These are phyloP conservation scores for Sanghuangporus sanghuang DNA, from an alignment of 1,284 basidiomycete species.

Conservation along the genomic window DNA sequence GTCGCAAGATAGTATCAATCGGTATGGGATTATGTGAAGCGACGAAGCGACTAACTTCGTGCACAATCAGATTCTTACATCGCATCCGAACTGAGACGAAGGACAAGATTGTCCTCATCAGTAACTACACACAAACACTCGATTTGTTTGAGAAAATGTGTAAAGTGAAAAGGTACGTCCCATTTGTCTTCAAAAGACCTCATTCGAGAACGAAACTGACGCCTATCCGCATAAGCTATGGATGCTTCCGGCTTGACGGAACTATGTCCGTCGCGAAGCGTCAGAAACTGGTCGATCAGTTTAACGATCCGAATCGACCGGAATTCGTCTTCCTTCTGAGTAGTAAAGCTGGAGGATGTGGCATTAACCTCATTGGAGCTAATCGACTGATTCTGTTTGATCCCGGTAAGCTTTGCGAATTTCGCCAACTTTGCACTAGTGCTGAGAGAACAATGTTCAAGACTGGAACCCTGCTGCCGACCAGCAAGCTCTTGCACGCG, in stretches of 20 bases:
- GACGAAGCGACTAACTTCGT: constrained; percentile 6
- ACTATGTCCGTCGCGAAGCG: constrained; percentile 92
- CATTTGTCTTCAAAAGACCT: neutral
- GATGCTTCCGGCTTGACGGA: constrained; percentile 89
- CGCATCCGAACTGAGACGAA: constrained; percentile 76
- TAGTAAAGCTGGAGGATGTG: constrained; percentile 96
- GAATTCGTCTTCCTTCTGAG: constrained; percentile 96
- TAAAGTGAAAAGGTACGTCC: constrained; percentile 69
- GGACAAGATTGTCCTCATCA: constrained; percentile 98
- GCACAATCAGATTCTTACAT: constrained; percentile 67
- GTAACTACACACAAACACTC: constrained; percentile 97
- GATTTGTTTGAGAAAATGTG: constrained; percentile 91
- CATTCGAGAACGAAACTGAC: neutral
- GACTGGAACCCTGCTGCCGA: constrained; percentile 99
- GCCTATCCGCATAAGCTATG: constrained; percentile 57
- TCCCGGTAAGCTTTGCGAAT: constrained; percentile 57
- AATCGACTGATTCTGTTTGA: constrained; percentile 96
- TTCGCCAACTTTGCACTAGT: neutral
- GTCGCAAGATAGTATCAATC: constrained; percentile 16
- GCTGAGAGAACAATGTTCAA: constrained; percentile 27
- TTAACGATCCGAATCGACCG: constrained; percentile 93
- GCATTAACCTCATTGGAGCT: constrained; percentile 97
- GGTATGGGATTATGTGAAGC: neutral
- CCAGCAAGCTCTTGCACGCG: constrained; percentile 96
- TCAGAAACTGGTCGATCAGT: constrained; percentile 95